Evolutionary conservation across 2,329 filamentous ascomycete species (phyloP).

Genomic region (Colletotrichum agaves): DNA sequence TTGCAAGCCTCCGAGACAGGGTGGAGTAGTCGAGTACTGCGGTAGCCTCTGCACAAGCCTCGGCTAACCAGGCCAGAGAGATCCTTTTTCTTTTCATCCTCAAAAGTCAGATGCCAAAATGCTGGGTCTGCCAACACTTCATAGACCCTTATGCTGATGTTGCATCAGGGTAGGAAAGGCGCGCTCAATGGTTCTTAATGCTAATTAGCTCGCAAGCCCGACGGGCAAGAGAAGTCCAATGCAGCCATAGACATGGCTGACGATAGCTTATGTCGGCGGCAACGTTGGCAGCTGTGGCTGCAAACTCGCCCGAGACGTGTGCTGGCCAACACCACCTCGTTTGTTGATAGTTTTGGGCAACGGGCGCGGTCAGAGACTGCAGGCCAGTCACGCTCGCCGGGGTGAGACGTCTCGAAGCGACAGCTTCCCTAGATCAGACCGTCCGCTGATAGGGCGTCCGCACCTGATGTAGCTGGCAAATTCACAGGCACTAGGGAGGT

Average conservation of each 20-base stretch:
- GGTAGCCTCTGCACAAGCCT: not conserved
- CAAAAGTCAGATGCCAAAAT: slow-evolving; percentile 1
- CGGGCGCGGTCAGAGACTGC: not conserved
- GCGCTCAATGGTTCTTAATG: too few relatives aligned
- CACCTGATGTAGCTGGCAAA: slow-evolving; percentile 8
- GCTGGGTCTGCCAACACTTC: not conserved
- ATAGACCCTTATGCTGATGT: too few relatives aligned
- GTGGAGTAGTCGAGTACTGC: too few relatives aligned
- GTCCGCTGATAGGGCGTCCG: slow-evolving; percentile 13
- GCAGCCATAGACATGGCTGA: not conserved
- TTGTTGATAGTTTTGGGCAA: not conserved
- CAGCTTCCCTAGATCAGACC: slow-evolving; percentile 19
- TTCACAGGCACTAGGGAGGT: not conserved
- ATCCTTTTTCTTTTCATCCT: not conserved
- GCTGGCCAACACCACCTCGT: slow-evolving; percentile 2
- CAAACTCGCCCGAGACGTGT: not conserved
- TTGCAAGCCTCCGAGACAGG: slow-evolving; percentile 7
- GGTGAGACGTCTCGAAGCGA: slow-evolving; percentile 33
- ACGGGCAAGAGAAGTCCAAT: not conserved
- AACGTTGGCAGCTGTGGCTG: not conserved
- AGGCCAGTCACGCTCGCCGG: slow-evolving; percentile 2
- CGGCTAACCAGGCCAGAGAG: not conserved
- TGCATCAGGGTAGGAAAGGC: too few relatives aligned
- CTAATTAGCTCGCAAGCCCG: too few relatives aligned
- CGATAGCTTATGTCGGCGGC: not conserved